Evolutionary conservation across 176 grass and related monocot species (phyloP).

Genomic region (Rhynchospora pubera): DNA sequence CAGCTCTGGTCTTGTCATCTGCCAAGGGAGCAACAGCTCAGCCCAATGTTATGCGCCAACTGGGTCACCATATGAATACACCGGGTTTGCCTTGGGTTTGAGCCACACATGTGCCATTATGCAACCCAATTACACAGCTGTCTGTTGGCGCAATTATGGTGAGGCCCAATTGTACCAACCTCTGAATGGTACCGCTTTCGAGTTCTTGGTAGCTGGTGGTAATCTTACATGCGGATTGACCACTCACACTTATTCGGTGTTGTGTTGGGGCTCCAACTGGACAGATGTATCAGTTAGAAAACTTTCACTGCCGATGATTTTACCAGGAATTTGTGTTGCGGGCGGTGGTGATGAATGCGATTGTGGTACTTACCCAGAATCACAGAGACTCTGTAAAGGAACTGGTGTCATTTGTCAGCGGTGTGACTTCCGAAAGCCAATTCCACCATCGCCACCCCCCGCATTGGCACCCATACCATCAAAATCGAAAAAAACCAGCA

Average conservation of each 20-base stretch:
- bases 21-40: conserved; percentile 24
- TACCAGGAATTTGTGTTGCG: conserved; percentile 57
- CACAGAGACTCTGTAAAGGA: conserved; percentile 26
- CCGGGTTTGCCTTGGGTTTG: conserved; percentile 49
- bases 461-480: not conserved
- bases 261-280: conserved; percentile 44
- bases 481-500: not conserved
- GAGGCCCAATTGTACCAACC: conserved; percentile 13
- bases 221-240: conserved; percentile 71
- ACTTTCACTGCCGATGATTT: conserved; percentile 26
- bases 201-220: conserved; percentile 58
- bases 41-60: not conserved
- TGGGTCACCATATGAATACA: conserved; percentile 21
- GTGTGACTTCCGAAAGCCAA: not conserved
- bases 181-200: conserved; percentile 23
- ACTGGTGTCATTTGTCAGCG: conserved; percentile 40
- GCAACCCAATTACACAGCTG: conserved; percentile 32
- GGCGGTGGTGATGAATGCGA: conserved; percentile 1
- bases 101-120: conserved; percentile 54
- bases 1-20: conserved; percentile 23
- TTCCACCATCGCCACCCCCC: not conserved
- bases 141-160: conserved; percentile 52
- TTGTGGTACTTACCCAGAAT: conserved; percentile 28
- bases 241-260: conserved; percentile 19
- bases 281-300: not conserved